Conservation (phyloP, 345 rosid species). For the Corchorus olitorius region DNA sequence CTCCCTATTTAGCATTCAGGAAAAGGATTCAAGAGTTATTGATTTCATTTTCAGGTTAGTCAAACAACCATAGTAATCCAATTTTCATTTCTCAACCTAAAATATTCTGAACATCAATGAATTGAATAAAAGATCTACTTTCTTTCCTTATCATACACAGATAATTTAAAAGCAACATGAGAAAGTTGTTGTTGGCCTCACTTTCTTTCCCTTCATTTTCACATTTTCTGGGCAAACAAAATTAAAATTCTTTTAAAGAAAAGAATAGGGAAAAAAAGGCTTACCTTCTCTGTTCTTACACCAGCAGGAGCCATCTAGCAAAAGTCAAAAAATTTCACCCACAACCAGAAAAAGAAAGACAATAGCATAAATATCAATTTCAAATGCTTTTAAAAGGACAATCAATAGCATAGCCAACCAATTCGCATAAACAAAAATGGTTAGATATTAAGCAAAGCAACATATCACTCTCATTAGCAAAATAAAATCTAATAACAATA, state of each 20-base stretch:
- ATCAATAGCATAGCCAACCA: background rate
- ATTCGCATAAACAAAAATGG: too few relatives aligned
- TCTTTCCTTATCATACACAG: too few relatives aligned
- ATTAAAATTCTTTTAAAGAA: background rate
- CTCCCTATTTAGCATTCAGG: slow-evolving; percentile 40
- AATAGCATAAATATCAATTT: background rate
- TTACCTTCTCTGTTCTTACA: slow-evolving; percentile 81
- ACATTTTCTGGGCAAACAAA: slow-evolving; percentile 10
- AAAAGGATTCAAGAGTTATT: background rate
- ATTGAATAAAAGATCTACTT: too few relatives aligned
- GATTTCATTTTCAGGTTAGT: background rate
- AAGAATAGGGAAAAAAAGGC: background rate
- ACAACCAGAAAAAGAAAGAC: background rate
- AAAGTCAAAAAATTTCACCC: slow-evolving; percentile 18
- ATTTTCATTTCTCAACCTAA: background rate
- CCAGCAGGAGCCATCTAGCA: slow-evolving; percentile 74
- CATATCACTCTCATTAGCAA: too few relatives aligned
- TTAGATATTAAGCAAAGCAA: too few relatives aligned
- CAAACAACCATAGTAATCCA: background rate
- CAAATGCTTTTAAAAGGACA: background rate
- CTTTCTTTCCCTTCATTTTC: slow-evolving; percentile 1
- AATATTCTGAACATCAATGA: too few relatives aligned
- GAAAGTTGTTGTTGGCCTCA: too few relatives aligned
- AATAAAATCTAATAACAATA: too few relatives aligned
- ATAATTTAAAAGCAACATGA: too few relatives aligned